Percentiles rank a stretch among this genome's conserved stretches.
Evolutionary conservation across 805 yeast species (phyloP).

Genomic region (Wickerhamomyces alni): DNA sequence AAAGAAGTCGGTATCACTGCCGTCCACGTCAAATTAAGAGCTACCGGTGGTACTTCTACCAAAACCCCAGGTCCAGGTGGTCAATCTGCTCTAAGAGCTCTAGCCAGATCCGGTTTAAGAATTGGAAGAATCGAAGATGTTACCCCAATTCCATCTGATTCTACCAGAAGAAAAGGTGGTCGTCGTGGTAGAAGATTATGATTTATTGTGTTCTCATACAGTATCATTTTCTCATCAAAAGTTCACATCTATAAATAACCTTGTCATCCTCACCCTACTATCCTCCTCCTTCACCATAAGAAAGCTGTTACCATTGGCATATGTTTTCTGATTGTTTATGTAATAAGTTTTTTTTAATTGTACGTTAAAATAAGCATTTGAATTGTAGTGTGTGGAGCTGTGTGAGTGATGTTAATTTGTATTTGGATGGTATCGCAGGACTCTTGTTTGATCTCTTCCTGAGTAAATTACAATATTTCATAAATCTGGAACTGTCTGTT

Average conservation of each 20-base stretch:
- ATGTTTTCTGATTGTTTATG: constrained; percentile 12
- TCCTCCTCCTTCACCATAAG: constrained; percentile 5
- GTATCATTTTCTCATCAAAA: background rate
- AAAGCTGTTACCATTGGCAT: constrained; percentile 11
- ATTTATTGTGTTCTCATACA: constrained; percentile 14
- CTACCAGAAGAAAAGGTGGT: constrained; percentile 99
- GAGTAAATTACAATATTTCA: too few relatives aligned
- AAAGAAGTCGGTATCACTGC: constrained; percentile 99
- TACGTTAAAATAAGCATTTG: constrained; percentile 20
- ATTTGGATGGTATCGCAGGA: too few relatives aligned
- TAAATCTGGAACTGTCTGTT: too few relatives aligned
- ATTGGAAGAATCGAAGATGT: constrained; percentile 99
- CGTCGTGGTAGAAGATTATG: constrained; percentile 99
- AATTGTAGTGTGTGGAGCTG: background rate
- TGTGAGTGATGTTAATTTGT: too few relatives aligned
- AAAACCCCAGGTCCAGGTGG: constrained; percentile 99
- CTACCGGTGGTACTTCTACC: constrained; percentile 99
- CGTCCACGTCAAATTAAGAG: constrained; percentile 99
- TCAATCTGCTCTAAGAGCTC: constrained; percentile 98
- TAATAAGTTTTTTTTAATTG: constrained; percentile 24
- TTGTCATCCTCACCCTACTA: constrained; percentile 1
- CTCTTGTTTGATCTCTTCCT: too few relatives aligned
- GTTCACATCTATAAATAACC: background rate
- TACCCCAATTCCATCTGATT: constrained; percentile 99
- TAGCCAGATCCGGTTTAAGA: constrained; percentile 99